These are phyloP conservation scores for Zarea fungicola DNA, from an alignment of 2,329 filamentous ascomycete species.

Conservation along the genomic window DNA sequence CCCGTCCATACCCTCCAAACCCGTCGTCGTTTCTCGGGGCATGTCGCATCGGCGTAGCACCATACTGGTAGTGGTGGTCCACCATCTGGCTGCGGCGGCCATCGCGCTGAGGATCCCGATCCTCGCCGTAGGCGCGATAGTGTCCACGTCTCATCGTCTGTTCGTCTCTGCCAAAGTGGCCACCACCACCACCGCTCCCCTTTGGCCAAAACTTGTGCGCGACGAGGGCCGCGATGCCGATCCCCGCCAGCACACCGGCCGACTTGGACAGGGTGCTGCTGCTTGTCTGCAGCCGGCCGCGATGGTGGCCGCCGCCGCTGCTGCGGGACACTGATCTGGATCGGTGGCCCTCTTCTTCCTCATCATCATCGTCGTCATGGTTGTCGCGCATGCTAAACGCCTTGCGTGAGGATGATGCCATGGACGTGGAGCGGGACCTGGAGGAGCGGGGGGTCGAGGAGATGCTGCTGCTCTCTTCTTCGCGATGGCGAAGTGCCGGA, in stretches of 20 bases:
- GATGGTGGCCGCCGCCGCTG: not conserved
- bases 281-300: too few species aligned
- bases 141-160: not conserved
- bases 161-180: not conserved
- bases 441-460: slow-evolving; percentile 9
- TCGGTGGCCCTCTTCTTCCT: too few species aligned
- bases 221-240: slow-evolving; percentile 30
- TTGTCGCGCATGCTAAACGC: too few species aligned
- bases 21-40: too few species aligned
- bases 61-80: too few species aligned
- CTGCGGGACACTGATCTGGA: not conserved
- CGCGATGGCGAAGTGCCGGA: not conserved
- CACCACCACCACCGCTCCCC: slow-evolving; percentile 9
- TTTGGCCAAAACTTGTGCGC: slow-evolving; percentile 33
- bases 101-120: too few species aligned
- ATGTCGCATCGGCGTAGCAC: too few species aligned
- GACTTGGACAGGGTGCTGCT: slow-evolving; percentile 19
- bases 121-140: too few species aligned
- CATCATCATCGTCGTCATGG: too few species aligned
- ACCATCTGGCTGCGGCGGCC: too few species aligned
- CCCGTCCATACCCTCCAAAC: too few species aligned
- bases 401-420: not conserved
- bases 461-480: slow-evolving; percentile 6
- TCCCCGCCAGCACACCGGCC: slow-evolving; percentile 27
- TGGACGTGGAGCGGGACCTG: not conserved